Evolutionary conservation across 2,329 filamentous ascomycete genomes (phyloP).

Genomic region (Coccinonectria pachysandricola): DNA sequence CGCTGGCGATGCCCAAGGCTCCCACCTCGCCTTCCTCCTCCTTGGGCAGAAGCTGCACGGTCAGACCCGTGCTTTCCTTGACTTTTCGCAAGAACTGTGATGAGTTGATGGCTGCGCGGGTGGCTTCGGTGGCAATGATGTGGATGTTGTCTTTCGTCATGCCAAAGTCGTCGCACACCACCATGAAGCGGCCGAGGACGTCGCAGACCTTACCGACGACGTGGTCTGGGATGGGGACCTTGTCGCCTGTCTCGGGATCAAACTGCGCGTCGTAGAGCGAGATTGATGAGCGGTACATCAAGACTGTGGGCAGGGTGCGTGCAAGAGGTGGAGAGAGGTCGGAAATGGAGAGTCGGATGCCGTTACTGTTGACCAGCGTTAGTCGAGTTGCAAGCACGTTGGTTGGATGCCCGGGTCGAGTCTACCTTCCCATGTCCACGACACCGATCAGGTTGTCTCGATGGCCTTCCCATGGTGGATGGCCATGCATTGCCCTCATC

Average conservation of each 20-base stretch:
- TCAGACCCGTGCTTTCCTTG: conserved; percentile 45
- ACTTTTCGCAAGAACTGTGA: conserved; percentile 29
- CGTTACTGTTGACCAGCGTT: conserved; percentile 39
- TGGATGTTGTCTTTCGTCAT: conserved; percentile 17
- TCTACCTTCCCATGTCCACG: conserved; percentile 29
- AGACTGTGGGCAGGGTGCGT: conserved; percentile 45
- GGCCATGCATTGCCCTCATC: too few relatives aligned
- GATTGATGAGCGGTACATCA: conserved; percentile 22
- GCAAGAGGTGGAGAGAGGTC: conserved; percentile 36
- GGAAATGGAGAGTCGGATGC: conserved; percentile 59
- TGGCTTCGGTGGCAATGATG: conserved; percentile 23
- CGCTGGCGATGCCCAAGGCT: conserved; percentile 56
- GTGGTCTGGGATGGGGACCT: conserved; percentile 20
- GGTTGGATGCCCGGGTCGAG: neutral
- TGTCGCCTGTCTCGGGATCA: conserved; percentile 20
- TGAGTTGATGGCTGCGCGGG: conserved; percentile 21
- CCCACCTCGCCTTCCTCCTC: conserved; percentile 57
- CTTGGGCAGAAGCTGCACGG: conserved; percentile 50
- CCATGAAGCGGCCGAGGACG: conserved; percentile 19
- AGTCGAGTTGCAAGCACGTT: conserved; percentile 1
- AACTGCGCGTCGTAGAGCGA: conserved; percentile 24
- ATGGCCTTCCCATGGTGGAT: conserved; percentile 22
- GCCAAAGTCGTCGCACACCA: conserved; percentile 19
- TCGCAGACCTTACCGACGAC: conserved; percentile 18
- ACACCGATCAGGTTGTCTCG: conserved; percentile 22